A percentile compares a stretch with the other conserved stretches of the same genome.
Evolutionary conservation across 176 grass and related monocot genomes (phyloP).

Genomic region (Zea mays): Zm-B73-REFERENCE-NAM-5.0 NC_050099.1:195891501-195892000

Average conservation of each 20-base stretch:
- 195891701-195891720: background rate
- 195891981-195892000: no score
- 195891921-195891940: no score
- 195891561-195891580: background rate
- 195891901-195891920: no score
- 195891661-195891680: background rate
- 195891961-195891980: no score
- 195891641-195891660: slow-evolving; percentile 26
- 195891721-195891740: background rate
- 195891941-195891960: no score
- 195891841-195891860: no score
- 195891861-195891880: no score
- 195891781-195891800: no score
- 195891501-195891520: background rate
- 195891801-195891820: no score
- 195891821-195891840: no score
- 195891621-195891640: background rate
- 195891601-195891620: background rate
- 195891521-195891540: background rate
- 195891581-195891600: slow-evolving; percentile 10
- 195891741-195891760: slow-evolving; percentile 8
- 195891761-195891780: slow-evolving; percentile 82
- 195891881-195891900: no score
- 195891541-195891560: background rate
- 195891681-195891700: background rate